Conservation (phyloP, 129 eudicot genomes). For the Flaveria linearis region DNA sequence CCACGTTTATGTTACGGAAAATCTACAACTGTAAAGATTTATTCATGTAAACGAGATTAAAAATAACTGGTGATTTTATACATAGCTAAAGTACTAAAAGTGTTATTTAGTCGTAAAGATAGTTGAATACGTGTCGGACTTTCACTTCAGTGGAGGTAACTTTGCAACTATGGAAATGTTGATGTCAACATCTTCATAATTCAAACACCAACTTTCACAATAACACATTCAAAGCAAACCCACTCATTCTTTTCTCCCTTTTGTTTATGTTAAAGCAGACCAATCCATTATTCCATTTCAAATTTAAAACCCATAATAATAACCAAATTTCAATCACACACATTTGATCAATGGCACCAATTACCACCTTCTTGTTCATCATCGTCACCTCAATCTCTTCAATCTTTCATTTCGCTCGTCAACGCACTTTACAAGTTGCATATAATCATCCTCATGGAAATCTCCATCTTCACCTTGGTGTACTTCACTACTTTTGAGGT, state of each 20-base stretch:
- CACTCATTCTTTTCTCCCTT: not conserved
- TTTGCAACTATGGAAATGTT: not conserved
- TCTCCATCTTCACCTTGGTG: not conserved
- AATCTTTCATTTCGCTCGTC: not conserved
- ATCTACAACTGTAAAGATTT: too few relatives aligned
- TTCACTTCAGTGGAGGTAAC: not conserved
- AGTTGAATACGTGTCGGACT: not conserved
- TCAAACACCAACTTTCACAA: conserved; percentile 18
- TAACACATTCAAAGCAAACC: conserved; percentile 17
- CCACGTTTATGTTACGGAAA: too few relatives aligned
- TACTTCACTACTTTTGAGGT: conserved; percentile 3
- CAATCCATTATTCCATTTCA: not conserved
- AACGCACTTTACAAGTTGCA: not conserved
- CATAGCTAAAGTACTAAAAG: too few relatives aligned
- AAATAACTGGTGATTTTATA: too few relatives aligned
- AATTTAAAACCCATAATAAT: not conserved
- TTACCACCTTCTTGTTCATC: conserved; percentile 23
- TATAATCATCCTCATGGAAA: conserved; percentile 20
- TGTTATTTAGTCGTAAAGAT: not conserved
- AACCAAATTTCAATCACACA: not conserved
- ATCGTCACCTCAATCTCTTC: conserved; percentile 27
- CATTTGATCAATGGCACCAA: conserved; percentile 30
- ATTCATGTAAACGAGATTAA: too few relatives aligned
- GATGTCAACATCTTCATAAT: conserved; percentile 11
- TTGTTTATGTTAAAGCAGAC: conserved; percentile 11